Base-by-base conservation (phyloP, 805 yeast species). In the Tetrapisispora taiwanensis region DNA sequence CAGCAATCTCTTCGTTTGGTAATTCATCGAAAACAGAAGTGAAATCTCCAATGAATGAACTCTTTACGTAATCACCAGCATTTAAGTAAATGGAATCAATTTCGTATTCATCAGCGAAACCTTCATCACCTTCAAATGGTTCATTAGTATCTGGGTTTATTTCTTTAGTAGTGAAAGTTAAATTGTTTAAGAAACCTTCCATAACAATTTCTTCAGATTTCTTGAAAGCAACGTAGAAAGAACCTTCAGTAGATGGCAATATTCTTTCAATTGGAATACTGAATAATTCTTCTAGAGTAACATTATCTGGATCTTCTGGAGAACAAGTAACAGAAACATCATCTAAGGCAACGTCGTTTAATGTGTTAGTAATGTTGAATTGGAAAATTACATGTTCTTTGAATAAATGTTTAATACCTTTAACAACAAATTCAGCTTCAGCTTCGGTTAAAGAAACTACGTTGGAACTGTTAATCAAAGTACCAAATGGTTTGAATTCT, bases 41-140 rank as follows among this genome's bases (percentile, higher is more conserved):
- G 61, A 88, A 88, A 65, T 80, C 77, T 36, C 92, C 86, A 49
- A 81, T 76, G 61, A 77, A 86, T 20, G 87, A 71, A 42, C 95
- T 95, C 44, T 70, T 66, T 46, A 87, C 72, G 65, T 79, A 90
- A 62, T 88, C 97, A 31, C 95, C 95, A 9, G 92, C 64, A 48
- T 47, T 59, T 45, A 90, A 61, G 46, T 76, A 78, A 56, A 88
- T 70, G 46, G 81, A 83, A 64, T 87, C 97, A 52, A 92, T 76
- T 61, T 82, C 92, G 66, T 90, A 92, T 65, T 89, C 95, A 64
- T 92, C 97, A 52, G 83, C 84, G 73, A 81, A 85, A 15, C 96
- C 97, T 51, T 83, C 94, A 38, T 79, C 85, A 40, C 74, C 78
- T 38, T 75, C 81, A 47, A 74, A 75, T 41, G 82, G 74, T 49